Conservation (phyloP, 2,329 filamentous ascomycete species). For the Alternaria sp. region DNA sequence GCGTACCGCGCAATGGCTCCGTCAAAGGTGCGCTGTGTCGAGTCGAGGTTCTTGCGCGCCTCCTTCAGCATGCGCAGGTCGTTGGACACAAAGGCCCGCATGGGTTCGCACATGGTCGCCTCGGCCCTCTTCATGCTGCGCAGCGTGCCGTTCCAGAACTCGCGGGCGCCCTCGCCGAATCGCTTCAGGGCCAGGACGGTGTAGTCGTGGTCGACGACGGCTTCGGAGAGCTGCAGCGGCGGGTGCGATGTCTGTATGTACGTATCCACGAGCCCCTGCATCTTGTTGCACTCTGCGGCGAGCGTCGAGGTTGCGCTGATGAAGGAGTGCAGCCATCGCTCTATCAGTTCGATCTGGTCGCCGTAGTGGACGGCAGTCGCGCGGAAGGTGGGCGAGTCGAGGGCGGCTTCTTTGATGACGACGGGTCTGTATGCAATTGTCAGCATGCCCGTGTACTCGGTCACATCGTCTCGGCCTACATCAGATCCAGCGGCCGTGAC, state of each 20-base stretch:
- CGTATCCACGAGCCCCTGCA: slow-evolving; percentile 79
- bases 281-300: slow-evolving; percentile 68
- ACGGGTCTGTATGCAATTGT: slow-evolving; percentile 67
- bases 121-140: slow-evolving; percentile 80
- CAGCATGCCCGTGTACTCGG: background rate
- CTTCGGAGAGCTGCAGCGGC: slow-evolving; percentile 75
- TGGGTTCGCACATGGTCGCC: slow-evolving; percentile 76
- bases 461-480: slow-evolving; percentile 38
- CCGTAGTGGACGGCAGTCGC: slow-evolving; percentile 84
- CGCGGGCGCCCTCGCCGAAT: slow-evolving; percentile 82
- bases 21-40: slow-evolving; percentile 84
- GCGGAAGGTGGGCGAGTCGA: slow-evolving; percentile 96
- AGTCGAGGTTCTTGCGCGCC: slow-evolving; percentile 74
- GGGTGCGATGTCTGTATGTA: slow-evolving; percentile 81
- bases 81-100: slow-evolving; percentile 75
- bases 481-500: slow-evolving; percentile 50
- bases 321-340: slow-evolving; percentile 86
- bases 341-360: slow-evolving; percentile 89
- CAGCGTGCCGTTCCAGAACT: slow-evolving; percentile 83
- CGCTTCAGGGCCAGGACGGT: slow-evolving; percentile 84
- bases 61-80: slow-evolving; percentile 90
- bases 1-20: slow-evolving; percentile 80
- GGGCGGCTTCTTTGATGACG: slow-evolving; percentile 87
- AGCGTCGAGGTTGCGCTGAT: slow-evolving; percentile 68
- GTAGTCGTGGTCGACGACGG: slow-evolving; percentile 92